These are phyloP conservation scores for Calycina herbarum DNA, from an alignment of 2,329 filamentous ascomycete genomes.

Conservation along the genomic window DNA sequence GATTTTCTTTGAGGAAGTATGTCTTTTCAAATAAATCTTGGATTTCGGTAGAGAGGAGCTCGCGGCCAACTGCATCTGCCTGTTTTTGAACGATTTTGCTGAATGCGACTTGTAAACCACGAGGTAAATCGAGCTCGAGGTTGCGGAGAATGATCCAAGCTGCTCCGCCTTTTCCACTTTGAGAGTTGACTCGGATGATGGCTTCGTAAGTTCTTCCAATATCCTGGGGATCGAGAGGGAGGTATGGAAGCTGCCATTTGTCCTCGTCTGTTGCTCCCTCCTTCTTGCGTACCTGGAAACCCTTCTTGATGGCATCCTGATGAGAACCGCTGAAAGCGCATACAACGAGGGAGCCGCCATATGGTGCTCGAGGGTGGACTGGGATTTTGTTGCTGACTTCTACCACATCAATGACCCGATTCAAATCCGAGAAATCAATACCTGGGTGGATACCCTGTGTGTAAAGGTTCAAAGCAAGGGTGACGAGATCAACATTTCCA, in stretches of 20 bases:
- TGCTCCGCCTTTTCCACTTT: constrained; percentile 90
- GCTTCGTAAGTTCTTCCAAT: constrained; percentile 98
- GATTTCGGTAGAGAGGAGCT: constrained; percentile 83
- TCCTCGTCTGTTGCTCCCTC: constrained; percentile 60
- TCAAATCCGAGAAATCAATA: constrained; percentile 90
- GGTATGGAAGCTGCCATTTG: constrained; percentile 83
- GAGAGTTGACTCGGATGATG: constrained; percentile 96
- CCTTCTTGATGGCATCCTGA: constrained; percentile 96
- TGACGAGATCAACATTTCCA: constrained; percentile 93
- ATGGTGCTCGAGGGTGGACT: constrained; percentile 84
- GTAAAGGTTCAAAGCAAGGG: constrained; percentile 88
- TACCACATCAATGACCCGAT: constrained; percentile 81
- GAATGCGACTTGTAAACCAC: constrained; percentile 89
- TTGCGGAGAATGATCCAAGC: constrained; percentile 92
- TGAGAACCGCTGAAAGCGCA: constrained; percentile 90
- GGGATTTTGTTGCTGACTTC: constrained; percentile 95
- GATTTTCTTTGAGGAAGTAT: constrained; percentile 81
- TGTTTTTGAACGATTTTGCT: constrained; percentile 80
- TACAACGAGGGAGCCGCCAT: constrained; percentile 87
- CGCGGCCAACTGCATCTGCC: constrained; percentile 78
- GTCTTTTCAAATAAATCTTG: constrained; percentile 83
- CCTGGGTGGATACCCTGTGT: constrained; percentile 85
- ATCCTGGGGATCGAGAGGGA: constrained; percentile 88
- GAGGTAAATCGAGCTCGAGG: constrained; percentile 87
- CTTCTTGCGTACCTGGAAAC: constrained; percentile 70